phyloP scores from a whole-genome alignment of 192 early-diverging fungal species.

The Backusella liffmaniae region DNA sequence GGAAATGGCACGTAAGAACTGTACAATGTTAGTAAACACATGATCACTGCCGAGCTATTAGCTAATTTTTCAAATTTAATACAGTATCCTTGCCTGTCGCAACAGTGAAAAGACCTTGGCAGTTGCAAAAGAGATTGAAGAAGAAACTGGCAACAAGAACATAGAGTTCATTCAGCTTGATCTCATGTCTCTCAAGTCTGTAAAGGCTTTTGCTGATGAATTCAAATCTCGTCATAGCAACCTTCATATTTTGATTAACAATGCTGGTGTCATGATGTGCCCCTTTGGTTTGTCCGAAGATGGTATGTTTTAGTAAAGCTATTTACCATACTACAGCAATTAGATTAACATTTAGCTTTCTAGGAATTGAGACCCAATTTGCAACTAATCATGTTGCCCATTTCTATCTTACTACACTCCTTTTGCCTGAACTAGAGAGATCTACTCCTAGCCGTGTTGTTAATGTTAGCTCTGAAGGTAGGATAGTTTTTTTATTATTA shows the following conservation, averaged over 20 bases:
- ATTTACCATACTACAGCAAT: not conserved
- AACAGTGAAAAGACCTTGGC: constrained; percentile 9
- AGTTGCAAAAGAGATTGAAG: constrained; percentile 22
- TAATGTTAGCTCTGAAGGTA: constrained; percentile 25
- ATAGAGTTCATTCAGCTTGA: constrained; percentile 29
- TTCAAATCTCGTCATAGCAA: constrained; percentile 34
- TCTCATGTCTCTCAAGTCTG: constrained; percentile 36
- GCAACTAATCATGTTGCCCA: constrained; percentile 55
- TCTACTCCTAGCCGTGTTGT: constrained; percentile 27
- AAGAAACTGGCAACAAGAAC: constrained; percentile 11
- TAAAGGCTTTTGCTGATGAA: constrained; percentile 32
- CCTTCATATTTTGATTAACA: constrained; percentile 57
- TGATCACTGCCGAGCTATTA: not conserved
- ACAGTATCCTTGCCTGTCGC: constrained; percentile 17
- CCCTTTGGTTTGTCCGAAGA: constrained; percentile 42
- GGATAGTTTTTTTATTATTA: no score
- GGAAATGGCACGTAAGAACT: constrained; percentile 27
- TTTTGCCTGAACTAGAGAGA: constrained; percentile 27
- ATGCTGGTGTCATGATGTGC: constrained; percentile 59
- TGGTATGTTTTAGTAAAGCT: constrained; percentile 2
- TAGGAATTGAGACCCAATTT: constrained; percentile 55
- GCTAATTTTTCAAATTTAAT: not conserved
- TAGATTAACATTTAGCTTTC: not conserved
- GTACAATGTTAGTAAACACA: constrained; percentile 23
- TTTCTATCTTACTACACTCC: constrained; percentile 26